A percentile compares a stretch with the other conserved stretches of the same genome.
Conservation (phyloP, 75 land plant genomes). For the Chamaecyparis obtusa region DNA sequence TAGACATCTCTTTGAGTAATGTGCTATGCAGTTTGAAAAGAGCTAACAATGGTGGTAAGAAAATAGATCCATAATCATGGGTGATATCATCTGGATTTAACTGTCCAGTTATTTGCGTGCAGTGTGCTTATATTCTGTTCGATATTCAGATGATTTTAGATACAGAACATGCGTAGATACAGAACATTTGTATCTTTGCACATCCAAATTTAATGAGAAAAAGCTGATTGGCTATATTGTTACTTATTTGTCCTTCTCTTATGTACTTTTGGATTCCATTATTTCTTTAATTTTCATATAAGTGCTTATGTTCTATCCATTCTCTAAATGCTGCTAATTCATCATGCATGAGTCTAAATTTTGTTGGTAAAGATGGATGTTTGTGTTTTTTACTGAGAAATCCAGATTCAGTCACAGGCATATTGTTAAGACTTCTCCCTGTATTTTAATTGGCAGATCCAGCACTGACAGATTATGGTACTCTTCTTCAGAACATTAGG, state of each 20-base stretch:
- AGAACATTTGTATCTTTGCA: background rate
- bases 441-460: conserved; percentile 25
- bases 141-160: too few species aligned
- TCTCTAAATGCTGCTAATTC: background rate
- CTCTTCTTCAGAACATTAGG: conserved; percentile 32
- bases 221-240: background rate
- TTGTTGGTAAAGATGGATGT: background rate
- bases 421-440: background rate
- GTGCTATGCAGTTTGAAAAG: background rate
- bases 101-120: background rate
- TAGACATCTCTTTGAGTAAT: background rate
- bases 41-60: background rate
- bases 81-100: background rate
- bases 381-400: background rate
- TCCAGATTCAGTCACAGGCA: background rate
- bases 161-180: background rate
- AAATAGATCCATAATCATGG: background rate
- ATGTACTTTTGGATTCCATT: background rate
- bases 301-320: background rate
- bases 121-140: background rate
- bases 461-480: conserved; percentile 37
- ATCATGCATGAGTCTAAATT: background rate
- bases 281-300: background rate
- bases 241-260: background rate
- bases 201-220: background rate